Evolutionary conservation across 1,139 yeast species (phyloP).

Genomic region (Candida sp.): DNA sequence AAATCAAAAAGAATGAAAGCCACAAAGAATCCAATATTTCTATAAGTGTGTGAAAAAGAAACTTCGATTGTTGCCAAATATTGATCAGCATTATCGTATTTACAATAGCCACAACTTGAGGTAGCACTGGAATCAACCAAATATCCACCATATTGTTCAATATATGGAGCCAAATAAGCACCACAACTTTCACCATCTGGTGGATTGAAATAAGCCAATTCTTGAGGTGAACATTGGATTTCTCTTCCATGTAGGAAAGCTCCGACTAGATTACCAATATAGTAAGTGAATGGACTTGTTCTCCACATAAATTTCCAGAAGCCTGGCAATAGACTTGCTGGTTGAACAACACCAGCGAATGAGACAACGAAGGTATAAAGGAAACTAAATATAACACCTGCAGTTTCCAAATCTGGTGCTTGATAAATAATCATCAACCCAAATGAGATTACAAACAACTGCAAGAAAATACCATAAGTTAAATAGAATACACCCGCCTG

Average conservation of each 20-base stretch:
- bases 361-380: slow-evolving; percentile 51
- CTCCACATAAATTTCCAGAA: slow-evolving; percentile 68
- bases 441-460: slow-evolving; percentile 49
- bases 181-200: slow-evolving; percentile 61
- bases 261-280: slow-evolving; percentile 56
- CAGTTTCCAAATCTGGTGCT: slow-evolving; percentile 63
- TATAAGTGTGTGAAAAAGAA: slow-evolving; percentile 51
- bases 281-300: slow-evolving; percentile 67
- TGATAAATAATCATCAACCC: slow-evolving; percentile 53
- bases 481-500: slow-evolving; percentile 52
- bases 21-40: slow-evolving; percentile 61
- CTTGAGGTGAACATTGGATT: slow-evolving; percentile 51
- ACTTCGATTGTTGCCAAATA: slow-evolving; percentile 45
- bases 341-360: slow-evolving; percentile 66
- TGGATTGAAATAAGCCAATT: slow-evolving; percentile 51
- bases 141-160: slow-evolving; percentile 42
- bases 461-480: slow-evolving; percentile 52
- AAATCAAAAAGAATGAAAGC: slow-evolving; percentile 56
- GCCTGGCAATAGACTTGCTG: slow-evolving; percentile 53
- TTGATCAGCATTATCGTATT: slow-evolving; percentile 49
- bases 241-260: slow-evolving; percentile 51
- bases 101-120: slow-evolving; percentile 56
- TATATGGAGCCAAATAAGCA: slow-evolving; percentile 35
- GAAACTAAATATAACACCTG: slow-evolving; percentile 53
- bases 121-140: slow-evolving; percentile 51